Evolutionary conservation across 2,329 filamentous ascomycete genomes (phyloP).

Genomic region (Colletotrichum eremochloae): DNA sequence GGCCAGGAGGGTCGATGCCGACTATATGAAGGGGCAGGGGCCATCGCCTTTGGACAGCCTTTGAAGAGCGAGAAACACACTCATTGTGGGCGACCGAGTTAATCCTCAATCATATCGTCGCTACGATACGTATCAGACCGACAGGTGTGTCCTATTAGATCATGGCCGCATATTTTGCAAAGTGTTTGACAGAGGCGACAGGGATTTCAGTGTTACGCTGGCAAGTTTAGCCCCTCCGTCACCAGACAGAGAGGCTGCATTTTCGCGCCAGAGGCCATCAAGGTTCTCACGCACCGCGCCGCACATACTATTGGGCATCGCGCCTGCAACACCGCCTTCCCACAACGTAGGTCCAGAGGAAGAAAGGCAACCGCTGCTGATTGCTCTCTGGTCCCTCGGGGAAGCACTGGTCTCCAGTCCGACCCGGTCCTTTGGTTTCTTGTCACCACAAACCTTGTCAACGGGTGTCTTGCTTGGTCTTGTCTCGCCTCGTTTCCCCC

Average conservation of each 20-base stretch:
- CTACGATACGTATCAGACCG: background rate
- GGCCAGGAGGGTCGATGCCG: conserved; percentile 3
- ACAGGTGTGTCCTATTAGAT: conserved; percentile 30
- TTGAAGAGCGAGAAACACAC: background rate
- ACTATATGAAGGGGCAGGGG: conserved; percentile 11
- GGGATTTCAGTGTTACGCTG: conserved; percentile 39
- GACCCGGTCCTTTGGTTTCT: conserved; percentile 1
- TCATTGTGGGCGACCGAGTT: conserved; percentile 7
- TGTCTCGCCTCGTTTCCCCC: conserved; percentile 9
- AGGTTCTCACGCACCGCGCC: conserved; percentile 38
- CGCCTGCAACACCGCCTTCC: conserved; percentile 37
- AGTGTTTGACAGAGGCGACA: conserved; percentile 34
- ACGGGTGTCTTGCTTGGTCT: conserved; percentile 22
- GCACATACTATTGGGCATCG: conserved; percentile 23
- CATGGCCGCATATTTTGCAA: conserved; percentile 17
- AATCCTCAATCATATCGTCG: conserved; percentile 13
- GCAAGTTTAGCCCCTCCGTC: conserved; percentile 39
- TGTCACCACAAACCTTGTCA: conserved; percentile 21
- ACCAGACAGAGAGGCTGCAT: conserved; percentile 37
- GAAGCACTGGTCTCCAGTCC: conserved; percentile 13
- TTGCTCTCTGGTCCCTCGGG: conserved; percentile 18
- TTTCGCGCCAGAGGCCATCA: conserved; percentile 41
- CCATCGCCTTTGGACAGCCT: background rate
- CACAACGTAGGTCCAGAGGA: conserved; percentile 17
- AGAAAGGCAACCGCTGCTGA: conserved; percentile 2